phyloP scores from a whole-genome alignment of 1,284 basidiomycete species.

The Schizophyllum amplum region DNA sequence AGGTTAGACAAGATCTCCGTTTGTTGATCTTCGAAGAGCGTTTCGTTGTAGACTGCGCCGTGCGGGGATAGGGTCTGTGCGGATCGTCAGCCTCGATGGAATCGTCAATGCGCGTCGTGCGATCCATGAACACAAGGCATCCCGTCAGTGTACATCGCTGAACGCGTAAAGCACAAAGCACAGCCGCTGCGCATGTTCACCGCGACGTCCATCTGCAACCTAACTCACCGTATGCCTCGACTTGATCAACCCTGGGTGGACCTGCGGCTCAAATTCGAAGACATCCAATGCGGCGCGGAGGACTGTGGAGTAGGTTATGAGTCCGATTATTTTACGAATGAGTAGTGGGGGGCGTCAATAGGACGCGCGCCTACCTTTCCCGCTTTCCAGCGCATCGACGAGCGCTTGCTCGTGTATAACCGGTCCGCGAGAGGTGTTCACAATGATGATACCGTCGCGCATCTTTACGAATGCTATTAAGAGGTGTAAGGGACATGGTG shows the following conservation, averaged over 20 bases:
- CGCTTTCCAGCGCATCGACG: conserved; percentile 12
- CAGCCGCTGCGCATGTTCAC: too few species aligned
- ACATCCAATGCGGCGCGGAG: conserved; percentile 12
- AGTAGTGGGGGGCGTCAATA: too few species aligned
- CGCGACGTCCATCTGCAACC: too few species aligned
- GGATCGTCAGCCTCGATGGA: too few species aligned
- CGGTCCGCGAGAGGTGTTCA: conserved; percentile 13
- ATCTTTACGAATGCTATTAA: conserved; percentile 11
- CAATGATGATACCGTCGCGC: conserved; percentile 13
- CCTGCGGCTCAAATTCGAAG: conserved; percentile 13
- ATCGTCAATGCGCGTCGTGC: too few species aligned
- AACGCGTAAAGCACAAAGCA: too few species aligned
- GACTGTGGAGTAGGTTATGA: conserved; percentile 4
- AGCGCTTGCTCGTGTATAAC: conserved; percentile 15
- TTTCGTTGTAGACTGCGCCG: conserved; percentile 3
- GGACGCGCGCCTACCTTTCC: conserved; percentile 12
- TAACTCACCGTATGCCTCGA: background rate
- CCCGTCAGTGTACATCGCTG: too few species aligned
- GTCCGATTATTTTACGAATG: background rate
- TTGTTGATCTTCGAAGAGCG: conserved; percentile 5
- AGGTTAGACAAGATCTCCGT: conserved; percentile 1
- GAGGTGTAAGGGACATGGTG: too few species aligned
- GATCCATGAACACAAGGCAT: too few species aligned
- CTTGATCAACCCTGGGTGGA: conserved; percentile 13
- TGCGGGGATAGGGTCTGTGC: conserved; percentile 1